A percentile compares a stretch with the other conserved stretches of the same genome.
phyloP scores from a whole-genome alignment of 345 rosid genomes.

The Ricinus communis region DNA sequence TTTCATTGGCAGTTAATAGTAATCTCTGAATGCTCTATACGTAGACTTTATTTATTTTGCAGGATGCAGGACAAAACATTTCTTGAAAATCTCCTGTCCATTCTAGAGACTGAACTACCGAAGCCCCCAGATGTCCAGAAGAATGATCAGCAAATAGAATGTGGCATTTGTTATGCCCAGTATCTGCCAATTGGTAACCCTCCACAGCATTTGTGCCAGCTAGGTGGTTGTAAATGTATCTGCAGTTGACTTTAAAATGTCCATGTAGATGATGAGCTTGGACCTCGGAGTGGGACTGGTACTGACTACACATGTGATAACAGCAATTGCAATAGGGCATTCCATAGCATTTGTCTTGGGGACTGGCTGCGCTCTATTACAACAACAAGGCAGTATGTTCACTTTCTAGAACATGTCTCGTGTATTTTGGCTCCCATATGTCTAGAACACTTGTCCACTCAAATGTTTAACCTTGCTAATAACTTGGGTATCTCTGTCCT shows the following conservation, averaged over 20 bases:
- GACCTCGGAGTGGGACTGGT: constrained; percentile 50
- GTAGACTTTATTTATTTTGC: constrained; percentile 5
- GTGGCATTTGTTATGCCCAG: constrained; percentile 82
- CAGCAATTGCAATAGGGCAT: constrained; percentile 61
- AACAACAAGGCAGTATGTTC: constrained; percentile 75
- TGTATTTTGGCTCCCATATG: not conserved
- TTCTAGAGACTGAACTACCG: constrained; percentile 56
- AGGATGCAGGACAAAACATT: constrained; percentile 58
- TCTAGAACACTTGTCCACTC: not conserved
- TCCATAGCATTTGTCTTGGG: constrained; percentile 65
- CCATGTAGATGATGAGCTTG: constrained; percentile 62
- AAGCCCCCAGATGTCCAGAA: constrained; percentile 33
- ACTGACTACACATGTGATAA: constrained; percentile 77
- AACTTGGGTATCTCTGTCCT: not conserved
- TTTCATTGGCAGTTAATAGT: not conserved
- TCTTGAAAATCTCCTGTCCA: constrained; percentile 51
- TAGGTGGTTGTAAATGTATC: not conserved
- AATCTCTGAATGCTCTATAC: not conserved
- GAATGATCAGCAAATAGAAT: constrained; percentile 52
- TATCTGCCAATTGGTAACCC: constrained; percentile 66
- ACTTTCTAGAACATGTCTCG: constrained; percentile 16
- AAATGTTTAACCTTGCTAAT: constrained; percentile 5
- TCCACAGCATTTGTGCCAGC: not conserved
- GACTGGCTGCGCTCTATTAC: constrained; percentile 86
- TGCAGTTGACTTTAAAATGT: constrained; percentile 10